These are phyloP conservation scores for Cryphonectria carpinicola DNA, from an alignment of 2,329 filamentous ascomycete species.

Conservation along the genomic window DNA sequence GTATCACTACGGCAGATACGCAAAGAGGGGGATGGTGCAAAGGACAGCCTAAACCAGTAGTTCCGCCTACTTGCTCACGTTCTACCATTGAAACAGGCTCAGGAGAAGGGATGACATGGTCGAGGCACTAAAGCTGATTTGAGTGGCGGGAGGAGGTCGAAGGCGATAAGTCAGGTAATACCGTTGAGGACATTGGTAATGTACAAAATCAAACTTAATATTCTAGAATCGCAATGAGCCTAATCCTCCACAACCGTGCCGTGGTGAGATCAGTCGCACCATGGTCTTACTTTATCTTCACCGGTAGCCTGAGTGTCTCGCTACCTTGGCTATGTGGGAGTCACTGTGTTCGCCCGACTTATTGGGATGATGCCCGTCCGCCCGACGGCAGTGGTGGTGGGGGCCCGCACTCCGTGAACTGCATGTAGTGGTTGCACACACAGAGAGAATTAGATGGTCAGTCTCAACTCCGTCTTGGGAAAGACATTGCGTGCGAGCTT, in stretches of 20 bases:
- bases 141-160: too few relatives aligned
- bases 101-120: neutral
- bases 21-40: neutral
- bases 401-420: too few relatives aligned
- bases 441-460: neutral
- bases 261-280: neutral
- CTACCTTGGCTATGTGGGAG: slow-evolving; percentile 21
- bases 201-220: neutral
- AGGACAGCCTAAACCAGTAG: neutral
- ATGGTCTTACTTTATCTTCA: neutral
- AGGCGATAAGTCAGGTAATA: neutral
- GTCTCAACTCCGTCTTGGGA: neutral
- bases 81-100: neutral
- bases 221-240: neutral
- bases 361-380: slow-evolving; percentile 39
- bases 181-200: neutral
- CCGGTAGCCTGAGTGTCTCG: slow-evolving; percentile 12
- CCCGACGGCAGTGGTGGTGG: slow-evolving; percentile 19
- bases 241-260: neutral
- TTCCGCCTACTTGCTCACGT: neutral
- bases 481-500: neutral
- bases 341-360: slow-evolving; percentile 29
- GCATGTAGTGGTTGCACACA: neutral
- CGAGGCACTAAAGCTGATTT: neutral
- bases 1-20: neutral